Percentiles rank a stretch among this genome's conserved stretches.
These are phyloP conservation scores for Russula olivacea DNA, from an alignment of 768 basidiomycete genomes.

Conservation along the genomic window DNA sequence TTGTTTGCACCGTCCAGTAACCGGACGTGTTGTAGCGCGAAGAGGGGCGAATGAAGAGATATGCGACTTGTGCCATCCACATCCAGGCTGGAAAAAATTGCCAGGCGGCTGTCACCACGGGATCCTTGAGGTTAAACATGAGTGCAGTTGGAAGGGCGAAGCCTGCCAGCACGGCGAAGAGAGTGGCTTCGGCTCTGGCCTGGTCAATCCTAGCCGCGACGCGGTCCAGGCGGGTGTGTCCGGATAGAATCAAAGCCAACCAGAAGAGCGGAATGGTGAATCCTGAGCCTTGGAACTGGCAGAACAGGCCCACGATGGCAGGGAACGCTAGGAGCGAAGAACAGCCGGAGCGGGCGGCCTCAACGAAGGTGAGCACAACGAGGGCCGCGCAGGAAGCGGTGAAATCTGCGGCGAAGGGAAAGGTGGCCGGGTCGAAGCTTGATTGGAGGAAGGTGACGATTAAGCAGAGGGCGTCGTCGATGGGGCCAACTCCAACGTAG, in stretches of 20 bases:
- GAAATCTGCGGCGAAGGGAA: conserved; percentile 15
- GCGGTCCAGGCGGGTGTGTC: conserved; percentile 7
- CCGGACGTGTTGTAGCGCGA: conserved; percentile 15
- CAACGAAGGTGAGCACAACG: conserved; percentile 17
- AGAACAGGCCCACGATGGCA: conserved; percentile 7
- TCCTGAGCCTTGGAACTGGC: conserved; percentile 19
- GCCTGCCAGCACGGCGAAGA: conserved; percentile 19
- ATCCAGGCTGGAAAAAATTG: conserved; percentile 20
- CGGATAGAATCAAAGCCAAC: conserved; percentile 18
- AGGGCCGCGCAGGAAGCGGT: not conserved
- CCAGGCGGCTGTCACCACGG: conserved; percentile 21
- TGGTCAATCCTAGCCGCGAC: conserved; percentile 16
- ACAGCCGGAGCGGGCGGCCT: conserved; percentile 16
- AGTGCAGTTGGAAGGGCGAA: conserved; percentile 12
- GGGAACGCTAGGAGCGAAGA: conserved; percentile 13
- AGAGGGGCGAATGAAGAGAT: conserved; percentile 22
- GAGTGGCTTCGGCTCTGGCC: conserved; percentile 19
- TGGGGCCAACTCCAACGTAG: conserved; percentile 10
- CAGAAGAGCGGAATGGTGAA: conserved; percentile 17
- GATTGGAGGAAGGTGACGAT: conserved; percentile 22
- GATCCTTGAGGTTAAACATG: conserved; percentile 15
- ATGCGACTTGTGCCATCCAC: conserved; percentile 4
- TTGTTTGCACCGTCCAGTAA: conserved; percentile 18
- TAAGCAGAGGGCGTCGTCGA: conserved; percentile 9
- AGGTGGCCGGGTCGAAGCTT: not conserved